Conservation (phyloP, 73 alveolate genomes). For the Paraurostyla sp. region DNA sequence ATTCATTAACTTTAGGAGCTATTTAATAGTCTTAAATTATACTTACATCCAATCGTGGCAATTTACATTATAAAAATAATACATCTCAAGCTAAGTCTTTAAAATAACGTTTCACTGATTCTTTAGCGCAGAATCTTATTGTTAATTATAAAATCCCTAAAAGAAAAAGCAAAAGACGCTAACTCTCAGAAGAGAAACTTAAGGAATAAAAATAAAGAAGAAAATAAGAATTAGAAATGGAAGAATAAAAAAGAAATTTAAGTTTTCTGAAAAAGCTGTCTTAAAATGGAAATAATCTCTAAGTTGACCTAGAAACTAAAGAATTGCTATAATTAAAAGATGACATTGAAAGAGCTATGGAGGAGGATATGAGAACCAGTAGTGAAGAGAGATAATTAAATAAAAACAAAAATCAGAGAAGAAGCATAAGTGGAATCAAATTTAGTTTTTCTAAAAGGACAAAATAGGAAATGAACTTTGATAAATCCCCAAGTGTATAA, state of each 20-base stretch:
- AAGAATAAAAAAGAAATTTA: background rate
- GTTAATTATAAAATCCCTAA: background rate
- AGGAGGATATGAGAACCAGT: slow-evolving; percentile 13
- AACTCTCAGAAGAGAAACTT: background rate
- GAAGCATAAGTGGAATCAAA: background rate
- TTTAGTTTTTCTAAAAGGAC: background rate
- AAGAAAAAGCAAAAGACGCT: background rate
- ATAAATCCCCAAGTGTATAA: background rate
- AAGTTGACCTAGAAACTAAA: background rate
- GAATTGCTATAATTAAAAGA: background rate
- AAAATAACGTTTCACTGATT: background rate
- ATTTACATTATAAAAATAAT: background rate
- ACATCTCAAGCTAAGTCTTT: background rate
- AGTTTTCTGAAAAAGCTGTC: background rate
- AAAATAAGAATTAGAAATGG: background rate
- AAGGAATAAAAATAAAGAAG: background rate
- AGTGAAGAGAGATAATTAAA: too few species aligned
- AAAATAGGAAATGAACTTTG: background rate
- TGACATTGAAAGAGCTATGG: slow-evolving; percentile 22
- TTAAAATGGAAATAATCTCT: background rate
- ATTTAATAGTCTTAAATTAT: background rate
- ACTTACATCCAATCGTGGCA: background rate
- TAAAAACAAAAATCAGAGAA: too few species aligned
- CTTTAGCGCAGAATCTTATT: too few species aligned
- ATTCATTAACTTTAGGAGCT: too few species aligned